Percentiles rank a stretch among this genome's conserved stretches.
Evolutionary conservation across 805 yeast species (phyloP).

Genomic region (Grigorovia yakushimaensis): DNA sequence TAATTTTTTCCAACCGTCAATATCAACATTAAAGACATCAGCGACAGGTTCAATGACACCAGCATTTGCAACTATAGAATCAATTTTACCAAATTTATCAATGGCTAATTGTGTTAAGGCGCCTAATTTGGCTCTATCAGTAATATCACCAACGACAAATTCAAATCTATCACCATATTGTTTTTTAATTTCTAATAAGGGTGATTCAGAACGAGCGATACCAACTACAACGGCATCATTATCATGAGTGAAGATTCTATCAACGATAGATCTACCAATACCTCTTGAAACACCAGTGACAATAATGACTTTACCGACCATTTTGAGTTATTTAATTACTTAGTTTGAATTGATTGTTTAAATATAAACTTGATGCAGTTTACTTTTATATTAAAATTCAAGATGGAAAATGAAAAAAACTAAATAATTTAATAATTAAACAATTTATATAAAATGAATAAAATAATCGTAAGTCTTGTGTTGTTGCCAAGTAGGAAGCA

Average conservation of each 20-base stretch:
- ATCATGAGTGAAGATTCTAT: constrained; percentile 33
- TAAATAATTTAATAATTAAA: no score
- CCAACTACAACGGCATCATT: constrained; percentile 45
- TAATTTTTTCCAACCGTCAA: constrained; percentile 50
- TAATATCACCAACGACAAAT: constrained; percentile 52
- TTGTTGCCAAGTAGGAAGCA: no score
- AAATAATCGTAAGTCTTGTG: no score
- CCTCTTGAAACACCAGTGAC: constrained; percentile 66
- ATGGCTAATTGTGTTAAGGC: constrained; percentile 39
- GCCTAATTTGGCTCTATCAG: constrained; percentile 29
- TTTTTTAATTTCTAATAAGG: constrained; percentile 35
- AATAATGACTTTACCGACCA: constrained; percentile 34
- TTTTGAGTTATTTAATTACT: constrained; percentile 1
- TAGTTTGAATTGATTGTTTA: constrained; percentile 24
- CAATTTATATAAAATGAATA: no score
- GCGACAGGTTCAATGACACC: constrained; percentile 78
- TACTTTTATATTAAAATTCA: no score
- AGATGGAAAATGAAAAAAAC: no score
- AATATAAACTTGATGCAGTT: no score
- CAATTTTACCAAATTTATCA: constrained; percentile 45
- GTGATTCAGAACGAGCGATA: constrained; percentile 57
- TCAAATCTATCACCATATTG: constrained; percentile 44
- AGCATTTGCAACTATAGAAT: constrained; percentile 68
- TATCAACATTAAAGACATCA: constrained; percentile 32
- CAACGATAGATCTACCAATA: constrained; percentile 68